These are phyloP conservation scores for Suillus brevipes DNA, from an alignment of 768 basidiomycete species.

Conservation along the genomic window DNA sequence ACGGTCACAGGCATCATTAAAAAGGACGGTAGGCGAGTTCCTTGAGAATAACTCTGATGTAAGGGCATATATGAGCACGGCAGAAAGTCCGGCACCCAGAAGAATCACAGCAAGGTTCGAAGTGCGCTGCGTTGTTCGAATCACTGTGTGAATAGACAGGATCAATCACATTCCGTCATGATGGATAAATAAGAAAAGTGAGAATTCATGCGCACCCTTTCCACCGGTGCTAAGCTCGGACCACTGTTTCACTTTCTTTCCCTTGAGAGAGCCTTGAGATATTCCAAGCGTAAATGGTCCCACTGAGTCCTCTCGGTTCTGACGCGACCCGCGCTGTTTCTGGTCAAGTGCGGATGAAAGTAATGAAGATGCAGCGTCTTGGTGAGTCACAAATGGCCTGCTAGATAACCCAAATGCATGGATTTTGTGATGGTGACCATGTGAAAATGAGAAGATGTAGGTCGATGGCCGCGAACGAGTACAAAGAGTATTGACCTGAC, in stretches of 20 bases:
- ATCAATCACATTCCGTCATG: not conserved
- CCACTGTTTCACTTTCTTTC: constrained; percentile 70
- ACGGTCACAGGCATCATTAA: constrained; percentile 56
- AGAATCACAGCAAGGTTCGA: constrained; percentile 57
- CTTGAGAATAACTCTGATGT: constrained; percentile 85
- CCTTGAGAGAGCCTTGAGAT: constrained; percentile 52
- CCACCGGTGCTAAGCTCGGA: constrained; percentile 73
- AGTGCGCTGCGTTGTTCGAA: constrained; percentile 52
- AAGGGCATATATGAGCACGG: constrained; percentile 71
- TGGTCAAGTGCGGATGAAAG: constrained; percentile 69
- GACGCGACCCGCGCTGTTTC: constrained; percentile 40
- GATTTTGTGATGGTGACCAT: not conserved
- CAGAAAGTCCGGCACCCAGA: constrained; percentile 78
- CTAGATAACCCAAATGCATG: not conserved
- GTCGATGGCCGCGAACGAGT: constrained; percentile 6
- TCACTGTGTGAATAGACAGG: constrained; percentile 35
- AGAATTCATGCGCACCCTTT: constrained; percentile 54
- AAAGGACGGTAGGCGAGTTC: constrained; percentile 84
- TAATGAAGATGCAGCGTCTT: constrained; percentile 43
- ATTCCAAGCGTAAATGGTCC: constrained; percentile 81
- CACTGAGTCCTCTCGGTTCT: constrained; percentile 55
- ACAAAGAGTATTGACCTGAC: constrained; percentile 3
- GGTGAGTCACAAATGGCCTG: constrained; percentile 49
- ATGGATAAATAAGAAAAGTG: not conserved
- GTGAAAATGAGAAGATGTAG: constrained; percentile 1